Evolutionary conservation across 805 yeast genomes (phyloP), one percentile per base, ranked within the genome.

Genomic region (Metschnikowia kofuensis): DNA sequence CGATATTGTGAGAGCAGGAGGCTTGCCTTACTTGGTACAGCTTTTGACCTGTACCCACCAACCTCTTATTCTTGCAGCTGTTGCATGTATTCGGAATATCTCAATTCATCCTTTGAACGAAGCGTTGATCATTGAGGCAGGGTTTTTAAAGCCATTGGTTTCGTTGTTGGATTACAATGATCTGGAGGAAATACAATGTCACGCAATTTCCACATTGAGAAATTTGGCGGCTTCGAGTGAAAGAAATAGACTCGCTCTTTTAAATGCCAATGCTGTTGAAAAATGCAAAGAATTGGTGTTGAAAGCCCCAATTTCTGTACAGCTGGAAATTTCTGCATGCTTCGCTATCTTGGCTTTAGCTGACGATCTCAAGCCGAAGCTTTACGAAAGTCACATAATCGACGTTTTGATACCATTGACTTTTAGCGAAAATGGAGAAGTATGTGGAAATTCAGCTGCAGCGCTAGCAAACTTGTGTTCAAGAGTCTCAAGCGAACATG

Each of bases 391-490:
- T 57, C 92, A 91, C 46, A 84, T 94, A 39, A 79, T 90, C 52
- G 90, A 87, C 59, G 97, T 90, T 35, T 78, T 94, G 54, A 84
- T 94, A 50, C 99, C 99, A 34, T 79, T 94, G 65, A 94, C 98
- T 2, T 83, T 81, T 58, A 87, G 95, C 38, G 79, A 79, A 48
- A 90, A 90, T 65, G 87, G 90, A 50, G 99, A 95, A 69, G 97
- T 94, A 14, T 94, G 96, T 67, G 99, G 99, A 49, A 94, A 94
- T 68, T 87, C 96, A 2, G 99, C 98, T 13, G 99, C 99, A 35
- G 98, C 99, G 1, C 78, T 94, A 57, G 99, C 99, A 30, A 94
- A 94, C 64, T 74, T 94, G 59, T 89, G 97, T 57, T 90, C 97
- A 5, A 83, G 97, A 69, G 89, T 92, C 35, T 65, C 73, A 14